These are phyloP conservation scores for Phytophthora fragariaefolia DNA, from an alignment of 352 stramenopile species.

Conservation along the genomic window DNA sequence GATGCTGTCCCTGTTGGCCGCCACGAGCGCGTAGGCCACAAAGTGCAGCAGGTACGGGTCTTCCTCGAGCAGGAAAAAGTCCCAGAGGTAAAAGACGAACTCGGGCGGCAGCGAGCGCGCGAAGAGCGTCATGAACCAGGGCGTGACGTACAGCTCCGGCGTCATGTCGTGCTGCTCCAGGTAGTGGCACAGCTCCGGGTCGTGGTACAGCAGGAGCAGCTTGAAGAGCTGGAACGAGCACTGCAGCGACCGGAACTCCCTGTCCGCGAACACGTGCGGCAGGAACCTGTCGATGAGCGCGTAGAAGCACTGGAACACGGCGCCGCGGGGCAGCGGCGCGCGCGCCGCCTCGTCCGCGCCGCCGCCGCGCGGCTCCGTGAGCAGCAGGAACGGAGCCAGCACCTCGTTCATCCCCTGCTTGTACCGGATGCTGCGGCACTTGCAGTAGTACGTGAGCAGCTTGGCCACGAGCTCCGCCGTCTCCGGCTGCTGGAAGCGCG, in stretches of 20 bases:
- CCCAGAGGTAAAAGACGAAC: constrained; percentile 89
- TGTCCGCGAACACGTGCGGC: constrained; percentile 88
- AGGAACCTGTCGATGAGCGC: constrained; percentile 90
- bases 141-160: constrained; percentile 93
- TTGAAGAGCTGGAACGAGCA: constrained; percentile 93
- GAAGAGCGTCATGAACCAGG: constrained; percentile 96
- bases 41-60: constrained; percentile 91
- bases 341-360: constrained; percentile 33
- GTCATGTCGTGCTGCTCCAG: constrained; percentile 93
- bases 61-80: constrained; percentile 91
- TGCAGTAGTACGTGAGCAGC: constrained; percentile 94
- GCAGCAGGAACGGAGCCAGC: constrained; percentile 90
- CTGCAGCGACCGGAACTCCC: constrained; percentile 92
- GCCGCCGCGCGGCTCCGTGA: constrained; percentile 43
- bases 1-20: constrained; percentile 61
- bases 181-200: constrained; percentile 87
- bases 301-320: constrained; percentile 90
- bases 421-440: constrained; percentile 89
- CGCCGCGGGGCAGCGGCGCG: constrained; percentile 56
- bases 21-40: constrained; percentile 86
- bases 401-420: constrained; percentile 97
- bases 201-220: constrained; percentile 92
- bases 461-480: constrained; percentile 82
- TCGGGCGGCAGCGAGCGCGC: constrained; percentile 77
- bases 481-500: constrained; percentile 73